These are phyloP conservation scores for Solanum okadae DNA, from an alignment of 257 asterid species.

Conservation along the genomic window DNA sequence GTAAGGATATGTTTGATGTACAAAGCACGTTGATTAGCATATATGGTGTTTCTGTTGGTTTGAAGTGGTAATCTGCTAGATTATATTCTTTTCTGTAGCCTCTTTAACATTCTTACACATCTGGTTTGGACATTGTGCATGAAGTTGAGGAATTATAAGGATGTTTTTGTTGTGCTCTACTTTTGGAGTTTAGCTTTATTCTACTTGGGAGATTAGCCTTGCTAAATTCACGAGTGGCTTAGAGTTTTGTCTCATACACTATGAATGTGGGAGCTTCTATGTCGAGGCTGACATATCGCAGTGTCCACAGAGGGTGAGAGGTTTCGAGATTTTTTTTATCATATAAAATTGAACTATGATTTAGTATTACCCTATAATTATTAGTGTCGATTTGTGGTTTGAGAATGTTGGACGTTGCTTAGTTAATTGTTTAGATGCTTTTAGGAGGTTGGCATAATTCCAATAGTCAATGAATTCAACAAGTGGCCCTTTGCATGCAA, in stretches of 20 bases:
- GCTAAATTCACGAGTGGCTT: background rate
- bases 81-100: background rate
- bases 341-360: background rate
- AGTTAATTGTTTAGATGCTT: background rate
- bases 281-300: background rate
- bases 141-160: background rate
- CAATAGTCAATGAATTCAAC: background rate
- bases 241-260: background rate
- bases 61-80: background rate
- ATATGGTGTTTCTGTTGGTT: background rate
- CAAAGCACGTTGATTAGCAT: conserved; percentile 6
- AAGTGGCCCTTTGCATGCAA: background rate
- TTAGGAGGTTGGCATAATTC: background rate
- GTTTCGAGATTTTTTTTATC: background rate
- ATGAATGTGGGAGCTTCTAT: background rate
- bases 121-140: background rate
- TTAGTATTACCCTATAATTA: background rate
- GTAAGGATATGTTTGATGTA: conserved; percentile 44
- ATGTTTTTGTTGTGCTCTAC: background rate
- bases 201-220: background rate
- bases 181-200: background rate
- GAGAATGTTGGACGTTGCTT: background rate
- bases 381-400: background rate
- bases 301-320: background rate
- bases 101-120: background rate